A percentile compares a stretch with the other conserved stretches of the same genome.
These are phyloP conservation scores for Fusarium siculi DNA, from an alignment of 2,329 filamentous ascomycete genomes.

Conservation along the genomic window DNA sequence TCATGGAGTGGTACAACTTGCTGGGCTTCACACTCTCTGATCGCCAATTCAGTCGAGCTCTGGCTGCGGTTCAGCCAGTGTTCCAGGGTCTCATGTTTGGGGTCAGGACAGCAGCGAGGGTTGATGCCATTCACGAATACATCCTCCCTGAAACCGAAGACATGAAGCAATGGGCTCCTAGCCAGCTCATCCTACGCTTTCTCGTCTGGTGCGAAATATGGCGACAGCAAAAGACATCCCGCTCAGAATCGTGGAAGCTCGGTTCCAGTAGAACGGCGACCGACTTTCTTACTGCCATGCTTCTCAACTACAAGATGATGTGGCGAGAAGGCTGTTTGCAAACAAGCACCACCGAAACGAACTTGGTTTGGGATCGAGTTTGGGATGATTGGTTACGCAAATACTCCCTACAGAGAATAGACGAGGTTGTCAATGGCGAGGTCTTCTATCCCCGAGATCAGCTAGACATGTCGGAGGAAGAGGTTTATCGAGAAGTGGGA, in stretches of 20 bases:
- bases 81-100: slow-evolving; percentile 38
- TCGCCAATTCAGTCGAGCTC: slow-evolving; percentile 7
- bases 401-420: slow-evolving; percentile 28
- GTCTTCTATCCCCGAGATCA: slow-evolving; percentile 30
- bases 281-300: slow-evolving; percentile 40
- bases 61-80: slow-evolving; percentile 9
- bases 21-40: background rate
- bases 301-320: slow-evolving; percentile 40
- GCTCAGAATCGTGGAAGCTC: slow-evolving; percentile 35
- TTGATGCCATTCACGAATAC: slow-evolving; percentile 17
- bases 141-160: background rate
- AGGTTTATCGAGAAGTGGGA: slow-evolving; percentile 37
- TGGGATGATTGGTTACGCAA: slow-evolving; percentile 47
- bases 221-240: slow-evolving; percentile 36
- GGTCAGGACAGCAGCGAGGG: slow-evolving; percentile 3
- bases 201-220: slow-evolving; percentile 42
- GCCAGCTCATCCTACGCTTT: slow-evolving; percentile 38
- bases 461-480: slow-evolving; percentile 32
- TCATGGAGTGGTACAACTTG: background rate
- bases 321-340: slow-evolving; percentile 29
- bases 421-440: background rate
- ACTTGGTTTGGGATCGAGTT: slow-evolving; percentile 33
- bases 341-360: background rate
- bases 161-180: slow-evolving; percentile 6
- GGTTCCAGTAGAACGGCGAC: slow-evolving; percentile 16